Evolutionary conservation across 306 rosid species (phyloP), one percentile per base, ranked within the genome.

Genomic region (Lithocarpus polystachyus): DNA sequence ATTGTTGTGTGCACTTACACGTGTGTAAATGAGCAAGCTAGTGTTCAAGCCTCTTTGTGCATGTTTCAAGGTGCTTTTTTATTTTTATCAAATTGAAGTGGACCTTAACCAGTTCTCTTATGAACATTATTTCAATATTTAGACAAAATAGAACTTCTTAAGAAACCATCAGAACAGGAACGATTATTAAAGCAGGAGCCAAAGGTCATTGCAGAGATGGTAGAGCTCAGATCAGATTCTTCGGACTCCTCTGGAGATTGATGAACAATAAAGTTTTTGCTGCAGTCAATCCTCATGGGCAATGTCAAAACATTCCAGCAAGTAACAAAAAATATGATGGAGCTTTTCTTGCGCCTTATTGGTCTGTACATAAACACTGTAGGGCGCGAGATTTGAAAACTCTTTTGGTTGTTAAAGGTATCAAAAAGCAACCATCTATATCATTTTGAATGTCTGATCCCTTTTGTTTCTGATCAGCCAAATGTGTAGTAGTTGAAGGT

Each of bases 171-270:
- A 11, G 93, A 91, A 80, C 92, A 89, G 82, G 77, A 87, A 55
- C 87, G 92, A 14, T 61, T 90, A 31, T 67, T 91, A 51, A 75
- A 79, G 64, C 83, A 83, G 31, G 74, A 77, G 72, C 97, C 91
- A 45, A 79, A 79, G 70, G 86, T 91, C 54, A 83, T 93, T 80
- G 88, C 98, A 68, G 97, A 89, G 26, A 48, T 81, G 23, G 79
- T 69, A 78, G 73, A 82, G 65, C 31, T 23, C 15, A 22, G 13
- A 59, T 59, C 29, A 22, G 17, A 59, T 59, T 59, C 65, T 59
- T 11, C 18, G 9, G 15, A 3, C 29, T 9, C 28, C 65, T 10
- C 53, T 59, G 31, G 65, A 59, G 11, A 20, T 59, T 24, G 23
- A 59, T 10, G 65, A 56, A 56, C 5, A 20, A 8, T 1, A 9